Evolutionary conservation across 768 basidiomycete genomes (phyloP).

Genomic region (Gymnopilus junonius): DNA sequence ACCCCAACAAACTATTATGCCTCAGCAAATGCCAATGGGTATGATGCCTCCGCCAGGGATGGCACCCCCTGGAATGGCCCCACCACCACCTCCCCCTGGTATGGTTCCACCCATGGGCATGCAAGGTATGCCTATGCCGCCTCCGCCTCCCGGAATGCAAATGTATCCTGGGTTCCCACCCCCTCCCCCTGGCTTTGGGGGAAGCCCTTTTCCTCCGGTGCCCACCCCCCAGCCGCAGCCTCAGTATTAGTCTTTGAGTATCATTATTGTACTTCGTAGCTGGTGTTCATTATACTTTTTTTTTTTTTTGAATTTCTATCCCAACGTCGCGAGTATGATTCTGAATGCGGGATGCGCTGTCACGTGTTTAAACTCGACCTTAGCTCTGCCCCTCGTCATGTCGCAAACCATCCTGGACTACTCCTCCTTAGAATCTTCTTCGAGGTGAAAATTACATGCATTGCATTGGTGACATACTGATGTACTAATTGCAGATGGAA

Average conservation of each 20-base stretch:
- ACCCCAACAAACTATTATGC: conserved; percentile 70
- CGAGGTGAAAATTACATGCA: conserved; percentile 30
- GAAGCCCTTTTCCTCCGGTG: conserved; percentile 40
- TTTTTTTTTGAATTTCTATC: not conserved
- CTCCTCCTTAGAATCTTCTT: conserved; percentile 42
- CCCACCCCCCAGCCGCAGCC: conserved; percentile 41
- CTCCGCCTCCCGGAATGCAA: conserved; percentile 33
- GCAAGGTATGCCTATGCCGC: conserved; percentile 16
- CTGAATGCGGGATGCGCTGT: not conserved
- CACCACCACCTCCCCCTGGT: conserved; percentile 14
- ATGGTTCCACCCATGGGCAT: not conserved
- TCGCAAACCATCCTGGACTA: conserved; percentile 39
- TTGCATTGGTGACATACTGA: not conserved
- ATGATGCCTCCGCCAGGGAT: conserved; percentile 42
- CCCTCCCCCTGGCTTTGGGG: conserved; percentile 67
- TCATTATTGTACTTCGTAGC: not conserved
- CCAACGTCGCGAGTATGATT: not conserved
- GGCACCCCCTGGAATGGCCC: conserved; percentile 35
- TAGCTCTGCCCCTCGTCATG: conserved; percentile 5
- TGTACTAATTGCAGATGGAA: conserved; percentile 52
- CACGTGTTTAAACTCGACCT: not conserved
- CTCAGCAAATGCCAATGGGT: conserved; percentile 51
- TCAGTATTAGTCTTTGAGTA: conserved; percentile 30
- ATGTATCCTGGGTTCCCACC: conserved; percentile 30
- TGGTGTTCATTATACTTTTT: conserved; percentile 10